Conservation (phyloP, 2,329 filamentous ascomycete genomes). For the Ophiostoma triangulosporum region DNA sequence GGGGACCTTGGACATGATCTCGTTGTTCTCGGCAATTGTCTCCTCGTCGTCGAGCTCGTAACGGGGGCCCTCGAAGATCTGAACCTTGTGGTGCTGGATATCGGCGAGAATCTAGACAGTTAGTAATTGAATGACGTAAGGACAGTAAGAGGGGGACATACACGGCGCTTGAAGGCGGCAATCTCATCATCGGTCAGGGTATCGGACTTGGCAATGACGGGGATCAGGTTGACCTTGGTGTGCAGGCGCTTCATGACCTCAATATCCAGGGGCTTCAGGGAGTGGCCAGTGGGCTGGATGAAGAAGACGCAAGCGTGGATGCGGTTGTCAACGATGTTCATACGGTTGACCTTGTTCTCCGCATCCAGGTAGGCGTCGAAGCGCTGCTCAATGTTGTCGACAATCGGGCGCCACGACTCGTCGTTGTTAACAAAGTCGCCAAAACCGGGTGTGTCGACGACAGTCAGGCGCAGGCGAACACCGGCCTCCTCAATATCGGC, state of each 20-base stretch:
- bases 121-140: not conserved
- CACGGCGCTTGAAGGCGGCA: conserved; percentile 83
- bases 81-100: conserved; percentile 92
- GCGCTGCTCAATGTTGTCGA: conserved; percentile 98
- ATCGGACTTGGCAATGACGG: conserved; percentile 97
- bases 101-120: conserved; percentile 72
- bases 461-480: conserved; percentile 86
- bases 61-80: conserved; percentile 96
- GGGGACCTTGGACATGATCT: conserved; percentile 99
- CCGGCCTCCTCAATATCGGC: conserved; percentile 97
- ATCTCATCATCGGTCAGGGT: conserved; percentile 97
- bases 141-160: conserved; percentile 47
- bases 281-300: conserved; percentile 97
- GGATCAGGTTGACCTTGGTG: conserved; percentile 99
- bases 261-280: conserved; percentile 94
- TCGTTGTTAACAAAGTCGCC: conserved; percentile 99
- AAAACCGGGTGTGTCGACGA: conserved; percentile 95
- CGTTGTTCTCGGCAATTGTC: conserved; percentile 98
- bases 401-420: conserved; percentile 96
- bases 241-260: conserved; percentile 99
- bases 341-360: conserved; percentile 99
- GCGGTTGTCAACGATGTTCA: conserved; percentile 99
- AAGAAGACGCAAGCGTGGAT: conserved; percentile 99
- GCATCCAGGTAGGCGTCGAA: conserved; percentile 97
- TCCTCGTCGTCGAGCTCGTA: conserved; percentile 99